Conservation (phyloP, 2,329 filamentous ascomycete species). For the Colletotrichum coccodes region DNA sequence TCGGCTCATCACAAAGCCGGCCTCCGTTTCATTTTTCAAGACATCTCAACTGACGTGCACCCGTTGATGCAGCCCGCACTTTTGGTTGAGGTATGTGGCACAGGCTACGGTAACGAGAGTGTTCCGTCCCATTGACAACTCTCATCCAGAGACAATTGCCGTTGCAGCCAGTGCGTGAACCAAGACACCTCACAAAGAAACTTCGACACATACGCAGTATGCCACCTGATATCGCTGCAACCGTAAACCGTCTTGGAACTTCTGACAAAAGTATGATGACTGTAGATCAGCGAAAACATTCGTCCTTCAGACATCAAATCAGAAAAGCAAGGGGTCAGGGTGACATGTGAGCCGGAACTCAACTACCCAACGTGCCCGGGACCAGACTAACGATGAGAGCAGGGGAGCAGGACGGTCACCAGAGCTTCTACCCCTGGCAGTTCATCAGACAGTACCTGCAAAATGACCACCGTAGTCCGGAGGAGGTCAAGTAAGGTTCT, state of each 20-base stretch:
- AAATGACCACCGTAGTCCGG: conserved; percentile 43
- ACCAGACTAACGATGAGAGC: conserved; percentile 10
- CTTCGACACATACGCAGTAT: conserved; percentile 52
- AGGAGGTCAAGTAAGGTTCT: conserved; percentile 45
- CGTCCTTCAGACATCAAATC: conserved; percentile 40
- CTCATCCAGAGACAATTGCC: conserved; percentile 51
- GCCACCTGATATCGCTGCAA: conserved; percentile 4
- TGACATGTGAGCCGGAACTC: conserved; percentile 43
- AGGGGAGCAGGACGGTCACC: conserved; percentile 77
- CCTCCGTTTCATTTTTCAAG: not conserved
- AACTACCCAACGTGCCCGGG: not conserved
- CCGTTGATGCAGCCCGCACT: conserved; percentile 25
- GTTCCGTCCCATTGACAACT: not conserved
- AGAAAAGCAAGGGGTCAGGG: conserved; percentile 42
- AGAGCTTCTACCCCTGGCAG: conserved; percentile 72
- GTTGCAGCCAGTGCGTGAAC: conserved; percentile 53
- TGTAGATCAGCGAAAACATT: conserved; percentile 45
- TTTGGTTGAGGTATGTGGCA: conserved; percentile 33
- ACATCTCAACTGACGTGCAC: not conserved
- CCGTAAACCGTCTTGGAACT: not conserved
- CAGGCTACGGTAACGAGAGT: not conserved
- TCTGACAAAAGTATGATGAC: not conserved
- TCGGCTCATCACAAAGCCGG: not conserved
- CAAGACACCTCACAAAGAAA: conserved; percentile 53
- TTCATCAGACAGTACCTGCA: conserved; percentile 65